phyloP scores from a whole-genome alignment of 176 grass and related monocot genomes.

The Oryza punctata region DNA sequence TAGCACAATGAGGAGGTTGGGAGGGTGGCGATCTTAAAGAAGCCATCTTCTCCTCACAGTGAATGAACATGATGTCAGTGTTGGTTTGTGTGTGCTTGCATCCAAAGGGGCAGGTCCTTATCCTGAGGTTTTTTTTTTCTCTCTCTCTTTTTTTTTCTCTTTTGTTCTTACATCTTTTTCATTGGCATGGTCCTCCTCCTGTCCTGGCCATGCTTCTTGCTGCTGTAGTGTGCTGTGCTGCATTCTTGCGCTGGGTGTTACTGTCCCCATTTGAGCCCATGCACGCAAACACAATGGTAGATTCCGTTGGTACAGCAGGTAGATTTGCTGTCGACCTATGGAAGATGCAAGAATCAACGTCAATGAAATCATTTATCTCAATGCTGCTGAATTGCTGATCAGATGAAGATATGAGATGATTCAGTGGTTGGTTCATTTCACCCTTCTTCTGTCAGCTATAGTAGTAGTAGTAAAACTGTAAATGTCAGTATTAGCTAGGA shows the following conservation, averaged over 20 bases:
- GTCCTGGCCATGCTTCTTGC: neutral
- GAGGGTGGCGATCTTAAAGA: conserved; percentile 56
- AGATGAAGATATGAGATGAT: neutral
- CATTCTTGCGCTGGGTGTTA: neutral
- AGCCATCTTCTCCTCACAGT: conserved; percentile 7
- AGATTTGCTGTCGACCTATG: conserved; percentile 33
- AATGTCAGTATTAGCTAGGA: neutral
- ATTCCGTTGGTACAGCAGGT: conserved; percentile 30
- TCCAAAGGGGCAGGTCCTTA: conserved; percentile 53
- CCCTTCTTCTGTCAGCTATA: neutral
- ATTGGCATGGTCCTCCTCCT: conserved; percentile 6
- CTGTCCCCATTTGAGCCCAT: conserved; percentile 6
- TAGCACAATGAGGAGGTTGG: conserved; percentile 16
- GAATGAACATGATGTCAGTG: conserved; percentile 39
- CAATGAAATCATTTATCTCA: neutral
- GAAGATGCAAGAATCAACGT: neutral
- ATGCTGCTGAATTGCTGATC: neutral
- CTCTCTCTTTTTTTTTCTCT: neutral
- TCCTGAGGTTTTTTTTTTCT: conserved; percentile 23
- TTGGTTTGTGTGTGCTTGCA: conserved; percentile 48
- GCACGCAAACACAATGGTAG: neutral
- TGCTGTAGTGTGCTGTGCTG: neutral
- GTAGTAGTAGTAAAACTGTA: no score
- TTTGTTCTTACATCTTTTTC: conserved; percentile 26
- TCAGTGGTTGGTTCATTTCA: conserved; percentile 1